A percentile compares a stretch with the other conserved stretches of the same genome.
Conservation (phyloP, 495 filamentous ascomycete genomes). For the Echria macrotheca region DNA sequence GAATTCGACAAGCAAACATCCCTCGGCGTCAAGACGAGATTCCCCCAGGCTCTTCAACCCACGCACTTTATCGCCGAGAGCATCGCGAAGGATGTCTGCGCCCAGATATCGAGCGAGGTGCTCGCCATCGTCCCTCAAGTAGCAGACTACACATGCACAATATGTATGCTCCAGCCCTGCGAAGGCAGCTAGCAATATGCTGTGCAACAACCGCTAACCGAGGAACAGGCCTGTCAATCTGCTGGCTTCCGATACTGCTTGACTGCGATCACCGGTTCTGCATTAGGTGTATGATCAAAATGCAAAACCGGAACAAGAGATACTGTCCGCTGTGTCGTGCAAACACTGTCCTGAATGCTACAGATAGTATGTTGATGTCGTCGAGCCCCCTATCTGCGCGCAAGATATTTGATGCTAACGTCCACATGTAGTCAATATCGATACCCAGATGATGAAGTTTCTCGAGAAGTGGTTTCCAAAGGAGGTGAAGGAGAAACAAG, state of each 20-base stretch:
- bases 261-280: slow-evolving; percentile 65
- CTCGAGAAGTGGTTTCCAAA: slow-evolving; percentile 56
- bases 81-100: slow-evolving; percentile 62
- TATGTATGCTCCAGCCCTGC: slow-evolving; percentile 42
- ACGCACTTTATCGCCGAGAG: slow-evolving; percentile 47
- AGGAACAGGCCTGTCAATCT: slow-evolving; percentile 43
- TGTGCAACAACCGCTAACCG: background rate
- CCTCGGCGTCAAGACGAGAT: slow-evolving; percentile 50
- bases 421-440: slow-evolving; percentile 48
- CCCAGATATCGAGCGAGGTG: slow-evolving; percentile 57
- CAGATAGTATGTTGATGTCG: slow-evolving; percentile 46
- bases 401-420: background rate
- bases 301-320: slow-evolving; percentile 55
- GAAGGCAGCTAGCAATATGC: too few species aligned
- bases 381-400: background rate
- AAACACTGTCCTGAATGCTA: slow-evolving; percentile 54
- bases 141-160: slow-evolving; percentile 68
- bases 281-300: slow-evolving; percentile 64
- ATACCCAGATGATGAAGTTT: slow-evolving; percentile 42
- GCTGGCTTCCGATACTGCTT: slow-evolving; percentile 61
- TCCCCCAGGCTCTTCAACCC: slow-evolving; percentile 46
- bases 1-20: slow-evolving; percentile 78
- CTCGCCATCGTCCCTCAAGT: slow-evolving; percentile 62
- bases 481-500: slow-evolving; percentile 60
- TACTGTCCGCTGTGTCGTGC: slow-evolving; percentile 64